Evolutionary conservation across 2,329 filamentous ascomycete species (phyloP), one percentile per base, ranked within the genome.

Genomic region (Cladophialophora carrionii): DNA sequence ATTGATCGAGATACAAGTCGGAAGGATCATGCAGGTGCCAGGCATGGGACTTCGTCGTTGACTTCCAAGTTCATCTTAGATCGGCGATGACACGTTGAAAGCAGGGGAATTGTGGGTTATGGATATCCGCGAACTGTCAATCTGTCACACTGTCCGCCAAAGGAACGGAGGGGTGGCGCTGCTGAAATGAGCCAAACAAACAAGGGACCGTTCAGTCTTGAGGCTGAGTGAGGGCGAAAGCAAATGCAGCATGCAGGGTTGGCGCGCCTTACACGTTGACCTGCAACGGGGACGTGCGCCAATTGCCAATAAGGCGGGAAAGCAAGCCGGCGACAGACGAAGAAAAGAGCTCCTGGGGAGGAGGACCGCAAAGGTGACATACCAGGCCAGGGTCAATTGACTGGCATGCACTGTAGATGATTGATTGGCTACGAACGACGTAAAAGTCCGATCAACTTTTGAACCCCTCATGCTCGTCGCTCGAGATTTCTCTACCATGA

Each of bases 41-140:
- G 41, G n/a, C 41, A 29, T 29, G 26, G 26, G 26, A 29, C 26
- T 29, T 29, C 6, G 26, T 29, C 26, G 26, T 29, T 29, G 26
- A n/a, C 37, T 43, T 20, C 37, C 17, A 43, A 17, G 37, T 51
- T 49, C 43, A n/a, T 49, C 41, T 29, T 7, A 31, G 56, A 58
- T 58, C 56, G 56, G 43, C 56, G 56, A 58, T 58, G 56, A 17
- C 43, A 58, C 41, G 46, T 58, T 58, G 56, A 12, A 41, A 34
- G 56, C 29, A 14, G 29, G 41, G 56, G 56, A 6, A 22, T 26
- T 57, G 34, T 10, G 34, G 34, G 54, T 34, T 31, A 20, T 26
- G 56, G 56, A 48, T 48, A 14, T 6, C 48, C 9, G 20, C 22
- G 56, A 58, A 26, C 32, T 57, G 55, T 57, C 55, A 41, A 24